A percentile compares a stretch with the other conserved stretches of the same genome.
These are phyloP conservation scores for Geotrichum klebahnii DNA, from an alignment of 1,139 yeast species.

Conservation along the genomic window DNA sequence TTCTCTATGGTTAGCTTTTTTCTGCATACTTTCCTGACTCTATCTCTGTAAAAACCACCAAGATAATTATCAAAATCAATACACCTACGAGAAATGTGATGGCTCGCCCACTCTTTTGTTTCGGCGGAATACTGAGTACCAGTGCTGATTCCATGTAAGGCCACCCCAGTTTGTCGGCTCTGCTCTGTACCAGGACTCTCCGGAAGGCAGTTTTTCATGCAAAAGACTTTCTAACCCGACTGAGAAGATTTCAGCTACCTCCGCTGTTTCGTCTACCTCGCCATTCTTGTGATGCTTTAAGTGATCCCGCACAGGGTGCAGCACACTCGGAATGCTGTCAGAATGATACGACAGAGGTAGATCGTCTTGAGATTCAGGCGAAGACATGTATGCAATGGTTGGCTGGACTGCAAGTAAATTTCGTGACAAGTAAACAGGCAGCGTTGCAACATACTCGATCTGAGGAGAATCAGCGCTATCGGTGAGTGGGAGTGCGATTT, in stretches of 20 bases:
- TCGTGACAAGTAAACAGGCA: constrained; percentile 75
- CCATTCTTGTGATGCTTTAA: constrained; percentile 1
- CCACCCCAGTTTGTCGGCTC: constrained; percentile 39
- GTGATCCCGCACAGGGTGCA: constrained; percentile 37
- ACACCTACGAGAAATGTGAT: constrained; percentile 52
- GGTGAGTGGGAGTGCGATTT: constrained; percentile 71
- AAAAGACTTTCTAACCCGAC: constrained; percentile 34
- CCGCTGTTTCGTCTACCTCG: constrained; percentile 30
- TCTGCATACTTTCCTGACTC: too few species aligned
- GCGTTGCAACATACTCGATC: constrained; percentile 53
- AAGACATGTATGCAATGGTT: constrained; percentile 55
- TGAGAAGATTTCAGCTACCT: constrained; percentile 38
- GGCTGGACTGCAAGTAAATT: constrained; percentile 82
- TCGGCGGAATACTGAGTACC: constrained; percentile 38
- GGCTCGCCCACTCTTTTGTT: constrained; percentile 49
- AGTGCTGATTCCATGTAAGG: constrained; percentile 33
- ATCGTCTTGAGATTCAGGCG: constrained; percentile 6
- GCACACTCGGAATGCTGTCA: constrained; percentile 15
- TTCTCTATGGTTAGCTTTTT: constrained; percentile 42
- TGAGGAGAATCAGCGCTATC: constrained; percentile 53
- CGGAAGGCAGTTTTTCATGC: constrained; percentile 18
- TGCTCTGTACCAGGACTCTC: constrained; percentile 37
- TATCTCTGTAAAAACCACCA: too few species aligned
- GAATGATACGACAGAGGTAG: constrained; percentile 9
- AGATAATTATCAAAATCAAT: constrained; percentile 49